Evolutionary conservation across 768 basidiomycete genomes (phyloP).

Genomic region (Phylloporus rhodoxanthus): DNA sequence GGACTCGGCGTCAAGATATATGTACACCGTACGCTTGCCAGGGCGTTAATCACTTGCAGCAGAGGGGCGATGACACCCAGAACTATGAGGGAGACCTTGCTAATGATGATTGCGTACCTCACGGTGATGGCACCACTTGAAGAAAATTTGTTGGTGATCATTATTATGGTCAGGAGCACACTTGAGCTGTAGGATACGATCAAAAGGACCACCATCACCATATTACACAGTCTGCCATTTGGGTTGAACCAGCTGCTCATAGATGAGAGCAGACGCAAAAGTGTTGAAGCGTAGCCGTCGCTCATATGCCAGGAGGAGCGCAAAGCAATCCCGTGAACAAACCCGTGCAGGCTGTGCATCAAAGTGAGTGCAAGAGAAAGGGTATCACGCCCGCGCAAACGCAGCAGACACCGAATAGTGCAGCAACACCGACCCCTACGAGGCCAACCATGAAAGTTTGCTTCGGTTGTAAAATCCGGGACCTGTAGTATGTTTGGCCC

Average conservation of each 20-base stretch:
- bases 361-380: constrained; percentile 21
- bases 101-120: no score
- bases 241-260: constrained; percentile 13
- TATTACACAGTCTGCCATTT: constrained; percentile 20
- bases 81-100: constrained; percentile 8
- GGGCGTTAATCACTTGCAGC: constrained; percentile 21
- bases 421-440: constrained; percentile 19
- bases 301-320: constrained; percentile 24
- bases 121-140: no score
- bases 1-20: constrained; percentile 30
- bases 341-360: constrained; percentile 25
- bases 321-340: constrained; percentile 23
- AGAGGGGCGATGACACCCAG: constrained; percentile 21
- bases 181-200: constrained; percentile 26
- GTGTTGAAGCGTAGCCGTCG: constrained; percentile 13
- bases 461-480: constrained; percentile 26
- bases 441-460: constrained; percentile 20
- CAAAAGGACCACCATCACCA: constrained; percentile 24
- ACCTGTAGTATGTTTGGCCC: constrained; percentile 15
- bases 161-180: constrained; percentile 16
- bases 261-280: constrained; percentile 18
- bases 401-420: constrained; percentile 20
- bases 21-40: constrained; percentile 16
- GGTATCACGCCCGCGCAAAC: constrained; percentile 19
- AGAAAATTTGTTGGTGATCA: neutral